Base-by-base conservation (phyloP, 1,284 basidiomycete genomes). In the Porodaedalea pini region DNA sequence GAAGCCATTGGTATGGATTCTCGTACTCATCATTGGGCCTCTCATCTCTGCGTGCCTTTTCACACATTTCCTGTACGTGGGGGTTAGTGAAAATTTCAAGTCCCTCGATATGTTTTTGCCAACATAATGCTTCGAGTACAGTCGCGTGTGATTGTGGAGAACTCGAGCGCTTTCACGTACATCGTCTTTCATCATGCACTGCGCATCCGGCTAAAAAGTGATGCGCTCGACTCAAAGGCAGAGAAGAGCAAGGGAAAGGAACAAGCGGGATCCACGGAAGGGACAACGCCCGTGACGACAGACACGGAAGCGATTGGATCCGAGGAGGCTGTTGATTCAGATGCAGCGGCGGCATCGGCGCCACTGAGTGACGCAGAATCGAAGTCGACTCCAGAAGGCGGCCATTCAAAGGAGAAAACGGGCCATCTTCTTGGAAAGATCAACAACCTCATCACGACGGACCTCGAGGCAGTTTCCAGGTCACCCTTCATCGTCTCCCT, bases 181-280 rank as follows among this genome's bases (percentile, higher is more conserved):
- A 71, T 83, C 6, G 66, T 84, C 3, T 83, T 84, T 66, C 77
- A 81, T 59, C 81, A 83, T 57, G 70, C 81, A 1, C 72, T 86
- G 11, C 74, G 80, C 11, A 76, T 84, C 25, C 74, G 82, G 23
- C 74, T 83, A 69, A 75, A 74, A 32, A 51, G 48, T 23, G 48
- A 55, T 17, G 15, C 41, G 19, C 31, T 58, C 8, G 51, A 54
- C n/a, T 41, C 53, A 13, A 23, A 56, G 17, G n/a, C 37, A 10
- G 54, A 45, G n/a, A 39, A 50, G 21, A 21, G 27, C 8, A 49
- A 44, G 19, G 36, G 25, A 8, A 56, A 51, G 27, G 34, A 55
- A 15, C 32, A 17, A 5, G n/a, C 17, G 4, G 21, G 10, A 31
- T 17, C 36, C 1, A 44, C 17, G 10, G 49, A 56, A 1, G 23